A percentile compares a stretch with the other conserved stretches of the same genome.
Conservation (phyloP, 805 yeast species). For the Teunomyces aglyptinius region DNA sequence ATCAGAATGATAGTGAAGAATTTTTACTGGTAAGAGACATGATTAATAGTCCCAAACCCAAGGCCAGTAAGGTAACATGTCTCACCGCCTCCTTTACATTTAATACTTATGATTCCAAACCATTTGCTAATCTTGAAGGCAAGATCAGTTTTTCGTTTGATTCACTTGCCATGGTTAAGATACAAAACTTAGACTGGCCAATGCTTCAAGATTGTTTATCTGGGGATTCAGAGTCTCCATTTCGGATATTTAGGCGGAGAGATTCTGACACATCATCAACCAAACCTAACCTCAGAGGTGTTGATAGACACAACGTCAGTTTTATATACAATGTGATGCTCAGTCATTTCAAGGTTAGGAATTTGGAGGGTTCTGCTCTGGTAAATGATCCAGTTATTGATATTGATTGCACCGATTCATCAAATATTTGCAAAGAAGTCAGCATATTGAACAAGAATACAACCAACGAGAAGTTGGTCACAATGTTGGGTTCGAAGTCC, state of each 20-base stretch:
- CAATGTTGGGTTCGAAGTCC: conserved; percentile 5
- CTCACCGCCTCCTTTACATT: conserved; percentile 37
- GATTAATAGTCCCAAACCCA: neutral
- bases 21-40: conserved; percentile 15
- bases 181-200: conserved; percentile 21
- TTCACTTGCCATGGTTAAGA: conserved; percentile 16
- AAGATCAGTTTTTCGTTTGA: conserved; percentile 30
- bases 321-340: conserved; percentile 31
- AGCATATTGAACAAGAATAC: conserved; percentile 5
- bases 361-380: conserved; percentile 26
- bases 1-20: conserved; percentile 14
- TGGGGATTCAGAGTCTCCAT: conserved; percentile 24
- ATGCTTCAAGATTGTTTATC: conserved; percentile 28
- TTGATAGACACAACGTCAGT: conserved; percentile 31
- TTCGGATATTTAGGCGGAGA: conserved; percentile 17
- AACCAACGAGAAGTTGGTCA: conserved; percentile 6
- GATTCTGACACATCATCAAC: neutral
- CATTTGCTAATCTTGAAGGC: conserved; percentile 22
- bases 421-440: conserved; percentile 16
- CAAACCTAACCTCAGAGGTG: conserved; percentile 1
- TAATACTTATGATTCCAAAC: conserved; percentile 32
- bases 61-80: conserved; percentile 19
- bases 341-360: conserved; percentile 31
- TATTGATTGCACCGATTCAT: conserved; percentile 11
- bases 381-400: conserved; percentile 9